phyloP scores from a whole-genome alignment of 768 basidiomycete genomes.

The Trametes punicea region DNA sequence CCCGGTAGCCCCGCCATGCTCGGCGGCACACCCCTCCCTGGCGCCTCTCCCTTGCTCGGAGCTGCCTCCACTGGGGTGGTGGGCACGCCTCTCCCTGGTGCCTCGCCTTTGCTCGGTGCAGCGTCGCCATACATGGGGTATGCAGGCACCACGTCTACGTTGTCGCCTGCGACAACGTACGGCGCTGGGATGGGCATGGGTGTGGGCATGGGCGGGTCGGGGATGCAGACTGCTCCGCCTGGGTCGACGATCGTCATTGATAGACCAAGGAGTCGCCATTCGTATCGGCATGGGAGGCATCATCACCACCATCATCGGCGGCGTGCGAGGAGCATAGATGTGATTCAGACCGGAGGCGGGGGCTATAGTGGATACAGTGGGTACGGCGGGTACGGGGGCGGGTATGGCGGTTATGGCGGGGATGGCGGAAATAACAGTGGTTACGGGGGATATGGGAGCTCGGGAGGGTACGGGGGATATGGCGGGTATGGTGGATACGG shows the following conservation, averaged over 20 bases:
- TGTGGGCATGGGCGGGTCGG: background rate
- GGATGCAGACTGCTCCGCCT: background rate
- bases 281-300: constrained; percentile 1
- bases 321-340: background rate
- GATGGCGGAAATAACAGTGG: background rate
- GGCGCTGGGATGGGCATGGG: background rate
- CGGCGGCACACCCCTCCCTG: background rate
- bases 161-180: background rate
- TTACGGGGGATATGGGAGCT: too few species aligned
- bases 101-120: background rate
- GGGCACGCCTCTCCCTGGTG: background rate
- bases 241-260: background rate
- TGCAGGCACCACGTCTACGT: too few species aligned
- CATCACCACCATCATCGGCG: constrained; percentile 5
- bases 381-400: constrained; percentile 6
- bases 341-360: background rate
- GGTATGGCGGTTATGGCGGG: background rate
- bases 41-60: background rate
- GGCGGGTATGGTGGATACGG: background rate
- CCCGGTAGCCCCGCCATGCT: background rate
- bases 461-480: too few species aligned
- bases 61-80: too few species aligned
- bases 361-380: background rate
- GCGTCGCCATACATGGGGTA: background rate
- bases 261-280: background rate